These are phyloP conservation scores for Cyclocybe aegerita DNA, from an alignment of 768 basidiomycete species.

Conservation along the genomic window DNA sequence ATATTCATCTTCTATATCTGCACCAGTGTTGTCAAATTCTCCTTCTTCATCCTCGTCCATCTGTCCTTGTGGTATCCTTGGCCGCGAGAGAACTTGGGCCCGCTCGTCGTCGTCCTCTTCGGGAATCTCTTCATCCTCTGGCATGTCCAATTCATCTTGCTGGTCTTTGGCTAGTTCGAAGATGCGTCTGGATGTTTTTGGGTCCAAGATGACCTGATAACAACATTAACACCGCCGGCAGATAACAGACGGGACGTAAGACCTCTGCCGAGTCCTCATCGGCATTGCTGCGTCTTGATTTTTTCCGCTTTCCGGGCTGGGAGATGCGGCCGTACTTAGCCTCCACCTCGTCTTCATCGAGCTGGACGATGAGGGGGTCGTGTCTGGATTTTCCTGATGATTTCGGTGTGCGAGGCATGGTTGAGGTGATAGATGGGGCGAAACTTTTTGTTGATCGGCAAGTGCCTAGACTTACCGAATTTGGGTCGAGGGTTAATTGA, in stretches of 20 bases:
- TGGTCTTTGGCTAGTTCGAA: slow-evolving; percentile 92
- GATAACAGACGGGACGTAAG: slow-evolving; percentile 17
- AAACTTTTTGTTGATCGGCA: slow-evolving; percentile 22
- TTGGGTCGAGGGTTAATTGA: slow-evolving; percentile 10
- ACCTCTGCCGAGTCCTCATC: slow-evolving; percentile 63
- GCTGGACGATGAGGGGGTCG: slow-evolving; percentile 85
- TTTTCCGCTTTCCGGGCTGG: slow-evolving; percentile 73
- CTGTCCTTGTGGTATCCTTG: slow-evolving; percentile 27
- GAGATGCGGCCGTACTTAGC: slow-evolving; percentile 80
- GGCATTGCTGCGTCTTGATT: slow-evolving; percentile 47
- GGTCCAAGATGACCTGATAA: slow-evolving; percentile 66
- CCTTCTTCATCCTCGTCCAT: slow-evolving; percentile 59
- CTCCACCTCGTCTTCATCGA: slow-evolving; percentile 74
- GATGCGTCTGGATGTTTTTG: slow-evolving; percentile 82
- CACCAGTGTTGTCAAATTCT: slow-evolving; percentile 46
- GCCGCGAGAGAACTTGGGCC: slow-evolving; percentile 28
- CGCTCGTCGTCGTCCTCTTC: slow-evolving; percentile 44
- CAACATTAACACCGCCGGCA: slow-evolving; percentile 7
- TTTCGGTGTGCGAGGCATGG: slow-evolving; percentile 68
- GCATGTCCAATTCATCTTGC: slow-evolving; percentile 81
- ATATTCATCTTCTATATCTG: slow-evolving; percentile 62
- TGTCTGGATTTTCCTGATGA: slow-evolving; percentile 62
- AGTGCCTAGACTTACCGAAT: slow-evolving; percentile 11
- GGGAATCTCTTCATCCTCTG: slow-evolving; percentile 47
- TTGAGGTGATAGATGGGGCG: slow-evolving; percentile 5